Evolutionary conservation across 2,329 filamentous ascomycete genomes (phyloP), one percentile per base, ranked within the genome.

Genomic region (Talaromyces sp.): DNA sequence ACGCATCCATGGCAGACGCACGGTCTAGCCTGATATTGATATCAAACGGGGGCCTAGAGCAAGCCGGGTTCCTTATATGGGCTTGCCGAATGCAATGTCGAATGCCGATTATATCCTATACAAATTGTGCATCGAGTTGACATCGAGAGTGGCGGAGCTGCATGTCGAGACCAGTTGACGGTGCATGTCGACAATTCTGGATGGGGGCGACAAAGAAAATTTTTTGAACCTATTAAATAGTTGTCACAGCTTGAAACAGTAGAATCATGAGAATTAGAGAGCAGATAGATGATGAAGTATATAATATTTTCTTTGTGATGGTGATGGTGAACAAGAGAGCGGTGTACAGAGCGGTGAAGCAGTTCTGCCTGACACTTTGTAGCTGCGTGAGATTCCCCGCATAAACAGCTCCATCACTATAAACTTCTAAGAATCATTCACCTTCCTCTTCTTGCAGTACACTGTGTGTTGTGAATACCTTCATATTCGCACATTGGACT

Each of bases 331-430:
- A 10, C 40, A 58, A 22, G 19, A 45, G 27, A 58, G 61, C 61
- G 61, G 61, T 64, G 53, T 34, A 31, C 13, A 58, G n/a, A 22
- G 61, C 61, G 61, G 61, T 64, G 38, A 58, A 47, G 1, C 2
- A 56, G 13, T 64, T 64, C 61, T 64, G 61, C 61, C 53, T 10
- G 22, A 31, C 22, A 31, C 34, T 56, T 36, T 38, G 34, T 22
- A 36, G 47, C 51, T 54, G 38, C 60, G 5, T 45, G 34, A 34
- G 31, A 61, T 53, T 63, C 60, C 60, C 60, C 60, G 36, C 60
- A 63, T 63, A 49, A 53, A 51, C 15, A 38, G 53, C 53, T 36
- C 15, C 31, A 25, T 19, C 27, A 38, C 53, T 36, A 56, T 15
- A 2, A 38, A 36, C 2, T 8, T 19, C 22, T 17, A 19, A 25